Evolutionary conservation across 495 filamentous ascomycete species (phyloP), one percentile per base, ranked within the genome.

Genomic region (Annulohypoxylon bovei): DNA sequence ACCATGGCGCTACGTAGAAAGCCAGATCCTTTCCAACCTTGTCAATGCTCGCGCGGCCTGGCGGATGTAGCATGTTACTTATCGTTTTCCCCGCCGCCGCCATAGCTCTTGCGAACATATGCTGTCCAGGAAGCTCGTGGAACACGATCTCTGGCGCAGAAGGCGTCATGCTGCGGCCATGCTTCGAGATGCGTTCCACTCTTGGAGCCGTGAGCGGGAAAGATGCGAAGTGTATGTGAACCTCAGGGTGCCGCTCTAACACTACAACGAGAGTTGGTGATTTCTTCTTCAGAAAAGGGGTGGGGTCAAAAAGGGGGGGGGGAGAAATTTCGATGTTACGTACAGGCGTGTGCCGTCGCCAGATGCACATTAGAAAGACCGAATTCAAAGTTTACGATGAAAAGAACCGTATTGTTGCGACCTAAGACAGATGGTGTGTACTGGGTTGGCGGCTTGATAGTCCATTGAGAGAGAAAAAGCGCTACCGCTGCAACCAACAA

Each of bases 1-100:
- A 77, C 83, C 82, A 86, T n/a, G 71, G 72, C 14, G 73, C 46
- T n/a, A 67, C 22, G 35, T 40, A 73, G 4, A 54, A 60, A 1
- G 54, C 32, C 59, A 76, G 70, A 35, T 65, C 60, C 22, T 28
- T 65, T 22, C 33, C 59, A 11, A 58, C 5, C 42, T 67, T 4
- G 20, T 27, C 39, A 25, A 64, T 60, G 8, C 53, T 53, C 3
- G 25, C 35, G 27, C 30, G 57, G 20, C 68, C 68, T 16, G 62
- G 68, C 16, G 46, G 68, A 53, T 61, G 62, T 32, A 46, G 47
- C 3, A 65, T 37, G 28, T 39, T 49, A 0, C 50, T 35, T 8
- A 35, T n/a, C 12, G 50, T 62, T 47, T 18, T 66, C 3, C 56
- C 56, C 30, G 35, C 3, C 2, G 23, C 11, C 11, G 2, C 16